A percentile compares a stretch with the other conserved stretches of the same genome.
phyloP scores from a whole-genome alignment of 257 asterid genomes.

The Dorcoceras hygrometricum region DNA sequence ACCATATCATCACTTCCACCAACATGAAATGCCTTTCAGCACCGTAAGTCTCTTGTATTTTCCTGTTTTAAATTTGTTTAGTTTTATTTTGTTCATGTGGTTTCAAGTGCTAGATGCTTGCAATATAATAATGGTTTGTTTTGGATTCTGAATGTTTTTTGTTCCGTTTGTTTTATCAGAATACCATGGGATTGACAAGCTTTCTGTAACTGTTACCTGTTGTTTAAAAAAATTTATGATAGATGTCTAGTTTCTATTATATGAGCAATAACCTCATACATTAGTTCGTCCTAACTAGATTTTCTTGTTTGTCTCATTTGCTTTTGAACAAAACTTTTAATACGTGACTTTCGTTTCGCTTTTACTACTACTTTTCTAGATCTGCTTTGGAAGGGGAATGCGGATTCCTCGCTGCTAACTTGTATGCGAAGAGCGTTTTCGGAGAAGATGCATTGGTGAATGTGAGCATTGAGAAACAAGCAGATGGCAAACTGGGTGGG shows the following conservation, averaged over 20 bases:
- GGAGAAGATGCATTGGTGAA: slow-evolving; percentile 98
- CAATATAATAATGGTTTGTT: not conserved
- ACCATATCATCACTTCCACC: slow-evolving; percentile 87
- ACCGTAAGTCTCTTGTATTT: slow-evolving; percentile 46
- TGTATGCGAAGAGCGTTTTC: slow-evolving; percentile 97
- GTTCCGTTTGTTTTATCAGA: not conserved
- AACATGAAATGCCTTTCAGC: slow-evolving; percentile 96
- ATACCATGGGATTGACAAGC: not conserved
- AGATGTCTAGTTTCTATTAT: not conserved
- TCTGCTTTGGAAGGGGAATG: slow-evolving; percentile 96
- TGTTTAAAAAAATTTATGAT: not conserved
- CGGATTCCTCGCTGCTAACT: slow-evolving; percentile 93
- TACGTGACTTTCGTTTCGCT: not conserved
- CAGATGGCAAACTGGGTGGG: slow-evolving; percentile 85
- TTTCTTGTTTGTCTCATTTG: not conserved
- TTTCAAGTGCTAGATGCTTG: not conserved
- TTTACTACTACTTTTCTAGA: slow-evolving; percentile 34
- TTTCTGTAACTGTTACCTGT: too few relatives aligned
- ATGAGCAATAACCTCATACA: not conserved
- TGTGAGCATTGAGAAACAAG: slow-evolving; percentile 91
- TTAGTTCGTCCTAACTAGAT: not conserved
- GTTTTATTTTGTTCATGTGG: not conserved
- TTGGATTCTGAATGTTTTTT: not conserved
- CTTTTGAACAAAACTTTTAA: not conserved
- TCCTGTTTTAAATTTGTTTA: not conserved